These are phyloP conservation scores for Terfezia claveryi DNA, from an alignment of 495 filamentous ascomycete genomes.

Conservation along the genomic window DNA sequence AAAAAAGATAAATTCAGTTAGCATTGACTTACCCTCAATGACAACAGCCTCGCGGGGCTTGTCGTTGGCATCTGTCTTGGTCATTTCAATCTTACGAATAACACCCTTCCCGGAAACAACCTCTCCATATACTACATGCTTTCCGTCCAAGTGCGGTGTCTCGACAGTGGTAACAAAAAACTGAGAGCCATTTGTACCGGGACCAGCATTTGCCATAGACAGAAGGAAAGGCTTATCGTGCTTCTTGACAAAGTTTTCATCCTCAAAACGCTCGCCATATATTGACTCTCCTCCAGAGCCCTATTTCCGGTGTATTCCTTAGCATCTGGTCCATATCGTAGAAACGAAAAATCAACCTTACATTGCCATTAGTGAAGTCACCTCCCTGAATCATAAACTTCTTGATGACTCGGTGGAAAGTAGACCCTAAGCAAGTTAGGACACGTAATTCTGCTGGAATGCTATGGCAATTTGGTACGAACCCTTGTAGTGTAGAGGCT, in stretches of 20 bases:
- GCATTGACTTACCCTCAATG: conserved; percentile 30
- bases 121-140: conserved; percentile 97
- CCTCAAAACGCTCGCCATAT: conserved; percentile 93
- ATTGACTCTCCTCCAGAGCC: conserved; percentile 93
- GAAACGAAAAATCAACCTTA: conserved; percentile 20
- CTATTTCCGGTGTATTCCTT: conserved; percentile 10
- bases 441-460: background rate
- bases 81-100: conserved; percentile 73
- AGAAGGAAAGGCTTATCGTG: conserved; percentile 88
- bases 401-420: conserved; percentile 94
- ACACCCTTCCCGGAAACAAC: conserved; percentile 82
- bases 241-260: conserved; percentile 88
- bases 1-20: background rate
- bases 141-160: conserved; percentile 84
- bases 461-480: background rate
- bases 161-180: conserved; percentile 94
- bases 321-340: background rate
- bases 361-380: conserved; percentile 88
- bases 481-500: conserved; percentile 73
- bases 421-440: conserved; percentile 26
- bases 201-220: conserved; percentile 94
- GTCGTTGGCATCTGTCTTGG: conserved; percentile 51
- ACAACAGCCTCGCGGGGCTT: conserved; percentile 52
- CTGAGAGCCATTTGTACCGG: conserved; percentile 85
- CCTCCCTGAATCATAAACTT: conserved; percentile 98